These are phyloP conservation scores for Petunia hybrid DNA, from an alignment of 305 asterid genomes.

Conservation along the genomic window DNA sequence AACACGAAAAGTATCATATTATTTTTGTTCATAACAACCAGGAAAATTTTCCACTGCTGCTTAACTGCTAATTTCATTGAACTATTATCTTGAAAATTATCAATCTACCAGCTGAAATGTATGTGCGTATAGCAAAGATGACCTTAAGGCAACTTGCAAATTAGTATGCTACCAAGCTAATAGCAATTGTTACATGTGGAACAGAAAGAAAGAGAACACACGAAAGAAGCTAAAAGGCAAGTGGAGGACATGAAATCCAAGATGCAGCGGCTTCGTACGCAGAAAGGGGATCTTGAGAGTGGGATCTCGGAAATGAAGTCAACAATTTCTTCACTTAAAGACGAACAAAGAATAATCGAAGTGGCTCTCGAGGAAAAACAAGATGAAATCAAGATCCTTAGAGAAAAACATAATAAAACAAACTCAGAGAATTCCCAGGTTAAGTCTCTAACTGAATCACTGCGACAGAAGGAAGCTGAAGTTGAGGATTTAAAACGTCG, in stretches of 20 bases:
- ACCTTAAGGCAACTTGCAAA: not conserved
- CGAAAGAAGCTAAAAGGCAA: conserved; percentile 54
- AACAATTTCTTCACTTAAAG: conserved; percentile 62
- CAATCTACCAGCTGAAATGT: conserved; percentile 4
- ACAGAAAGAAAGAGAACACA: conserved; percentile 64
- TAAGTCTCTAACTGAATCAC: conserved; percentile 42
- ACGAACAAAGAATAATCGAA: conserved; percentile 58
- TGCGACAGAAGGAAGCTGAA: conserved; percentile 48
- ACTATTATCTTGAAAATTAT: not conserved
- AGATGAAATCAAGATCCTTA: conserved; percentile 55
- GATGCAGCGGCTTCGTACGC: conserved; percentile 51
- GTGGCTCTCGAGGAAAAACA: conserved; percentile 57
- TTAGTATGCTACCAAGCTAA: not conserved
- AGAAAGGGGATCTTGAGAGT: conserved; percentile 53
- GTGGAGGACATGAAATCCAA: conserved; percentile 62
- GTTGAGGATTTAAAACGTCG: conserved; percentile 48
- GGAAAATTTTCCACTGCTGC: not conserved
- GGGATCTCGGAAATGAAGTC: conserved; percentile 65
- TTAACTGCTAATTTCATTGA: not conserved
- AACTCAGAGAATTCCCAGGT: conserved; percentile 38
- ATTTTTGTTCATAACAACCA: not conserved
- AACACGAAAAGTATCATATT: not conserved
- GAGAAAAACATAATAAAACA: not conserved
- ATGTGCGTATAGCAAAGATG: not conserved
- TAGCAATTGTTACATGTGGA: not conserved